Evolutionary conservation across 805 yeast genomes (phyloP), one percentile per base, ranked within the genome.

Genomic region (Metschnikowia borealis): DNA sequence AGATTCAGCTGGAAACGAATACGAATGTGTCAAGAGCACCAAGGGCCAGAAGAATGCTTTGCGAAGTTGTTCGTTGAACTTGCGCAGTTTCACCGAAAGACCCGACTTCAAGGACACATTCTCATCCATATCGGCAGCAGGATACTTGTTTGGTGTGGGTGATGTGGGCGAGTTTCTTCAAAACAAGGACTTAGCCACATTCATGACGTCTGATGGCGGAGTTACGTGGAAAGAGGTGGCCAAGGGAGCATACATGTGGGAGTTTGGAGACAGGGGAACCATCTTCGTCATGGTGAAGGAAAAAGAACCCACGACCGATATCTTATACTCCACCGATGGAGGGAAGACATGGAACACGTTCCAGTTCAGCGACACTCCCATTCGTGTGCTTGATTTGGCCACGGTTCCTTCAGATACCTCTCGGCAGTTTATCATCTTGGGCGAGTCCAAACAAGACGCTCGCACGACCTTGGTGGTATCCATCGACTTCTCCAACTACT

Each of bases 351-450:
- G 97, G 97, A 51, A 61, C 0, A 84, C 81, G 2, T 83, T 72
- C 64, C 63, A 79, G 61, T 91, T 92, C 62, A 56, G 83, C 3
- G 82, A 82, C 0, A 76, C 74, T 3, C 68, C 77, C 6, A 78
- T 87, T 3, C 59, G 66, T 10, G 80, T 91, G 2, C 64, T 73
- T 38, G 97, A 94, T 62, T 73, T 92, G 53, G 87, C 89, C 0
- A 92, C 98, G 0, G 90, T 89, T 33, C 98, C 98, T 4, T 79
- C 89, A 1, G 98, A 92, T 65, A 87, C 89, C n/a, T 82, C 96
- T 3, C 71, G 90, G 53, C 83, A 84, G 60, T 90, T 94, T 62
- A 59, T 88, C 43, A 63, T 94, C 3, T 77, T 90, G 56, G 55
- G 56, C 7, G 66, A 68, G 36, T 37, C 46, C 2, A 57, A 62